Evolutionary conservation across 768 basidiomycete species (phyloP).

Genomic region (Sporobolomyces phaffii): DNA sequence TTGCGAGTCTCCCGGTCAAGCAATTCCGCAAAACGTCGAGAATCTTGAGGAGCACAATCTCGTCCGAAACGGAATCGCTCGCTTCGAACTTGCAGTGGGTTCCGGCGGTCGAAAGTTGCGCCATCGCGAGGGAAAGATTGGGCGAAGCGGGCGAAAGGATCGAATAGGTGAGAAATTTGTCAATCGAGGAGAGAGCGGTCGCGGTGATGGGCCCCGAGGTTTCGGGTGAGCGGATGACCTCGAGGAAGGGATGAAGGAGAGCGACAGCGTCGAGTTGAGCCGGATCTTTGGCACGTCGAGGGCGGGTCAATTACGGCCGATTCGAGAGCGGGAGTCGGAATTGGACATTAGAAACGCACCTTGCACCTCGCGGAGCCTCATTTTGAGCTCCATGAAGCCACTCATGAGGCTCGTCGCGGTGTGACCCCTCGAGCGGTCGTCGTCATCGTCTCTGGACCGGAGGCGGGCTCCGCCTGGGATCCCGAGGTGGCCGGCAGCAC

Average conservation of each 20-base stretch:
- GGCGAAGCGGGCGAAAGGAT: conserved; percentile 60
- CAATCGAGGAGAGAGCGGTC: conserved; percentile 78
- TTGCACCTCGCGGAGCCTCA: conserved; percentile 59
- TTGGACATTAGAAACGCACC: conserved; percentile 54
- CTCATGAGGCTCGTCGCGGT: conserved; percentile 57
- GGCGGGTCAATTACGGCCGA: neutral
- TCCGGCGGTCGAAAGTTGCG: conserved; percentile 77
- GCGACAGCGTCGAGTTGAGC: conserved; percentile 43
- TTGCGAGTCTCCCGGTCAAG: conserved; percentile 55
- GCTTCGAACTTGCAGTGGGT: conserved; percentile 98
- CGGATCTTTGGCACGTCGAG: conserved; percentile 6
- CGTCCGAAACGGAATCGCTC: conserved; percentile 94
- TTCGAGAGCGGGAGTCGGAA: neutral
- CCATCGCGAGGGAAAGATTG: conserved; percentile 60
- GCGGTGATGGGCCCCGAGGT: conserved; percentile 97
- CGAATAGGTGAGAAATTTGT: conserved; percentile 75
- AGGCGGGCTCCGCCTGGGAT: conserved; percentile 27
- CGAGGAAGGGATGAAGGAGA: conserved; percentile 79
- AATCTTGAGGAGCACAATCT: conserved; percentile 86
- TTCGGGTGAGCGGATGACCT: conserved; percentile 83
- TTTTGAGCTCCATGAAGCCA: conserved; percentile 79
- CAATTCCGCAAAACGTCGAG: conserved; percentile 57
- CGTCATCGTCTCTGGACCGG: conserved; percentile 12
- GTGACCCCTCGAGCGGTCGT: conserved; percentile 6
- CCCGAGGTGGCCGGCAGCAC: conserved; percentile 4